Evolutionary conservation across 495 filamentous ascomycete species (phyloP).

Genomic region (Aspergillus saccharolyticus): DNA sequence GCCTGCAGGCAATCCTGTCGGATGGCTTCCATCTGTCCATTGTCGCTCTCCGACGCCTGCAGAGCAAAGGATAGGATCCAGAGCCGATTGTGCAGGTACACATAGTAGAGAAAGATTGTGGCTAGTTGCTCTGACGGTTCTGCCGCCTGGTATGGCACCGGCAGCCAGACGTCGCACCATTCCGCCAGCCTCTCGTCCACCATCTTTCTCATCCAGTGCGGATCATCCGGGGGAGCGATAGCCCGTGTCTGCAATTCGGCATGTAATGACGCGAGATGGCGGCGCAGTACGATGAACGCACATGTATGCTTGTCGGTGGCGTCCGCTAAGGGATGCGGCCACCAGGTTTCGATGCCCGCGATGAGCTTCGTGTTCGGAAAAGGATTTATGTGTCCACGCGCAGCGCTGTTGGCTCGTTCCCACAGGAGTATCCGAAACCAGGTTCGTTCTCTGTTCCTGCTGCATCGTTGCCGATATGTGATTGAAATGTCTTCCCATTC

Average conservation of each 20-base stretch:
- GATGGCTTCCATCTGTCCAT: conserved; percentile 34
- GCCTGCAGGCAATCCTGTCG: conserved; percentile 38
- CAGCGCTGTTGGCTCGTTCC: conserved; percentile 29
- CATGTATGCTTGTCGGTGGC: conserved; percentile 24
- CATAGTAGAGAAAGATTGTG: conserved; percentile 20
- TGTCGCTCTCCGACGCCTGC: conserved; percentile 5
- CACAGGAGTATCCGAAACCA: conserved; percentile 27
- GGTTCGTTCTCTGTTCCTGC: conserved; percentile 23
- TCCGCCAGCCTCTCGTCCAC: conserved; percentile 15
- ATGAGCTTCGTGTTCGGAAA: conserved; percentile 27
- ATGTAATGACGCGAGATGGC: conserved; percentile 14
- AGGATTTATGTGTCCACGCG: conserved; percentile 17
- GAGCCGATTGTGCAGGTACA: conserved; percentile 23
- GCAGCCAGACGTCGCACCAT: conserved; percentile 22
- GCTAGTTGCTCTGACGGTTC: conserved; percentile 17
- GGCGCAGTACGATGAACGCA: conserved; percentile 23
- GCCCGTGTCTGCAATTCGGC: conserved; percentile 10
- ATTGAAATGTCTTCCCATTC: no score
- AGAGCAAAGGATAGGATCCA: conserved; percentile 28
- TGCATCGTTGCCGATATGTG: conserved; percentile 11
- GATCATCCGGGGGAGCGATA: conserved; percentile 1
- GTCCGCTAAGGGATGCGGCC: conserved; percentile 22
- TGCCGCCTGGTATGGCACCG: neutral
- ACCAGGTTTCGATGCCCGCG: conserved; percentile 21
- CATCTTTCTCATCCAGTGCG: conserved; percentile 23